Evolutionary conservation across 345 rosid genomes (phyloP).

Genomic region (Hibiscus tridactylites): DNA sequence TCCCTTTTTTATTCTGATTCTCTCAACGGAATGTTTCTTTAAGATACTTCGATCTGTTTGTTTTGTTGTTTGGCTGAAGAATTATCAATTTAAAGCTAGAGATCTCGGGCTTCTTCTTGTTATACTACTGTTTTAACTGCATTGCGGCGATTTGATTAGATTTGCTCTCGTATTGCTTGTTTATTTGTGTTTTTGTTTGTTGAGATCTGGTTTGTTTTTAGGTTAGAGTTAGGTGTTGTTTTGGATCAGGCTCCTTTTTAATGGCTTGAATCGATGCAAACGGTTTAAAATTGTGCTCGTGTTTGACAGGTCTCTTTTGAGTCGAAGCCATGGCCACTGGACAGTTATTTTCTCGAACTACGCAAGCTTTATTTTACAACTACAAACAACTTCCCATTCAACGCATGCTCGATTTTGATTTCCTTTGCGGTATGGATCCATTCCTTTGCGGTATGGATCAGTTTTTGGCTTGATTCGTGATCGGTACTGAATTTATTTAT

Average conservation of each 20-base stretch:
- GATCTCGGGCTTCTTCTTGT: not conserved
- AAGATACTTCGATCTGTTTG: constrained; percentile 9
- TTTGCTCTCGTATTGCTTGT: not conserved
- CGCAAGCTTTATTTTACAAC: constrained; percentile 38
- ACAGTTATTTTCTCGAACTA: constrained; percentile 76
- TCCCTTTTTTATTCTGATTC: constrained; percentile 17
- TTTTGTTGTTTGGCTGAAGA: not conserved
- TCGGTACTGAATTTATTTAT: not conserved
- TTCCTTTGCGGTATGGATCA: not conserved
- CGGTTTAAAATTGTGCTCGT: not conserved
- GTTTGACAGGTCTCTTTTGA: constrained; percentile 30
- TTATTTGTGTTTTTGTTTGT: not conserved
- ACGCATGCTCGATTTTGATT: constrained; percentile 99
- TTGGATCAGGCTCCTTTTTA: not conserved
- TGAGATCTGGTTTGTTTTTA: constrained; percentile 13
- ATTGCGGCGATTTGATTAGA: constrained; percentile 2
- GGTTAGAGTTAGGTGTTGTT: constrained; percentile 17
- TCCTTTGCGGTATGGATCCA: constrained; percentile 66
- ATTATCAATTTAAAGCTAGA: not conserved
- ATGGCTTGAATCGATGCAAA: not conserved
- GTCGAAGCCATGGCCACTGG: constrained; percentile 77
- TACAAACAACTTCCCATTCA: constrained; percentile 86
- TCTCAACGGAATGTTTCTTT: not conserved
- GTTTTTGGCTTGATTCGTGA: not conserved
- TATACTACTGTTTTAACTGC: not conserved